Evolutionary conservation across 148 eudicot genomes (phyloP).

Genomic region (Fagopyrum tataricum): DNA sequence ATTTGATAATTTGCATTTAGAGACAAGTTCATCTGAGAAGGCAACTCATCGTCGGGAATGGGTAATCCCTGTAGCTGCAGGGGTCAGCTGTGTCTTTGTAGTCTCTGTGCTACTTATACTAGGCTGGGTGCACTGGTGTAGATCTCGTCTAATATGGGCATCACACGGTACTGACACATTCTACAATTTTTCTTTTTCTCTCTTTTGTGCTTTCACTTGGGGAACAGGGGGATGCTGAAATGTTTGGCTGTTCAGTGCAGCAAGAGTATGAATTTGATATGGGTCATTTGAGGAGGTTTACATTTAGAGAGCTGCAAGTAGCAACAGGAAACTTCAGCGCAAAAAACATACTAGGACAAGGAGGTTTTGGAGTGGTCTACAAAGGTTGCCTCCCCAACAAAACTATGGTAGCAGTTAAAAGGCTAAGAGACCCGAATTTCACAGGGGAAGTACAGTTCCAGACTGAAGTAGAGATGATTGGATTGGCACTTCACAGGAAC

Average conservation of each 20-base stretch:
- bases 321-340: conserved; percentile 68
- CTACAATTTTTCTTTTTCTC: background rate
- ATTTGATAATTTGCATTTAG: conserved; percentile 24
- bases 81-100: conserved; percentile 57
- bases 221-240: background rate
- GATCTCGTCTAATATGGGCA: conserved; percentile 46
- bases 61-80: conserved; percentile 44
- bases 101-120: conserved; percentile 47
- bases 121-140: conserved; percentile 63
- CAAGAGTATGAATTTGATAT: conserved; percentile 73
- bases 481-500: conserved; percentile 84
- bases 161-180: conserved; percentile 47
- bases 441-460: conserved; percentile 92
- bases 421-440: conserved; percentile 75
- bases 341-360: conserved; percentile 72
- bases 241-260: conserved; percentile 56
- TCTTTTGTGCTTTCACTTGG: background rate
- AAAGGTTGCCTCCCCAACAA: conserved; percentile 72
- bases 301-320: conserved; percentile 76
- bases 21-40: conserved; percentile 29
- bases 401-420: conserved; percentile 79
- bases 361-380: conserved; percentile 90
- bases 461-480: conserved; percentile 97
- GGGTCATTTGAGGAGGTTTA: conserved; percentile 71
- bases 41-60: conserved; percentile 40